A percentile compares a stretch with the other conserved stretches of the same genome.
Conservation (phyloP, 2,329 filamentous ascomycete genomes). For the Trichoderma guizhouense region DNA sequence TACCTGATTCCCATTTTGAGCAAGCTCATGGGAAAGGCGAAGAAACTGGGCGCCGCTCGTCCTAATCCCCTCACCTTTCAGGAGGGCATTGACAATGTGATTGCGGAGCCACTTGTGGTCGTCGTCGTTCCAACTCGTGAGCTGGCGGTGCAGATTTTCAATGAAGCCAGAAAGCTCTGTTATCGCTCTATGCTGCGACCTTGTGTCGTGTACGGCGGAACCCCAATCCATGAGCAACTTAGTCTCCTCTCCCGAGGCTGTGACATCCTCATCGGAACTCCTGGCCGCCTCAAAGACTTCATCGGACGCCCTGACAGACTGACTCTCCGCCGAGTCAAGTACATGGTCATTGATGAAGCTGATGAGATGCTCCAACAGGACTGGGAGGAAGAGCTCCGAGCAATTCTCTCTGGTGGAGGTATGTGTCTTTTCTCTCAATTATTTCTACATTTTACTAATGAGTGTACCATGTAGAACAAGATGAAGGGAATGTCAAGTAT, state of each 20-base stretch:
- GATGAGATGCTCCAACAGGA: constrained; percentile 83
- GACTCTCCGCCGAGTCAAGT: constrained; percentile 72
- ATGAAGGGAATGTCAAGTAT: constrained; percentile 65
- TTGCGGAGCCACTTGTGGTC: constrained; percentile 83
- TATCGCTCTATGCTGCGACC: constrained; percentile 94
- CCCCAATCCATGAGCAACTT: constrained; percentile 65
- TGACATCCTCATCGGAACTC: constrained; percentile 83
- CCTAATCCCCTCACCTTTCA: constrained; percentile 61
- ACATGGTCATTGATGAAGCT: constrained; percentile 85
- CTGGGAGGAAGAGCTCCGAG: constrained; percentile 73
- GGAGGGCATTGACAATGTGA: constrained; percentile 47
- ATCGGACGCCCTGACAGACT: constrained; percentile 68
- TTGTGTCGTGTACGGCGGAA: constrained; percentile 84
- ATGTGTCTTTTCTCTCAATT: constrained; percentile 32
- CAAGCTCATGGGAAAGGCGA: constrained; percentile 92
- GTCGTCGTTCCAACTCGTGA: constrained; percentile 86
- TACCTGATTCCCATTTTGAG: constrained; percentile 88
- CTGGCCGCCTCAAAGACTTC: constrained; percentile 81
- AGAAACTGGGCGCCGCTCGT: constrained; percentile 75
- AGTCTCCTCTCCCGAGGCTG: constrained; percentile 77
- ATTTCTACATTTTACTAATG: background rate
- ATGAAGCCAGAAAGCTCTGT: constrained; percentile 86
- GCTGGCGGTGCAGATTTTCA: constrained; percentile 90
- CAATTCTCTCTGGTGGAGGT: constrained; percentile 80
- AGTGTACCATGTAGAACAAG: constrained; percentile 54